Conservation (phyloP, 805 yeast species). For the Hanseniaspora lindneri region DNA sequence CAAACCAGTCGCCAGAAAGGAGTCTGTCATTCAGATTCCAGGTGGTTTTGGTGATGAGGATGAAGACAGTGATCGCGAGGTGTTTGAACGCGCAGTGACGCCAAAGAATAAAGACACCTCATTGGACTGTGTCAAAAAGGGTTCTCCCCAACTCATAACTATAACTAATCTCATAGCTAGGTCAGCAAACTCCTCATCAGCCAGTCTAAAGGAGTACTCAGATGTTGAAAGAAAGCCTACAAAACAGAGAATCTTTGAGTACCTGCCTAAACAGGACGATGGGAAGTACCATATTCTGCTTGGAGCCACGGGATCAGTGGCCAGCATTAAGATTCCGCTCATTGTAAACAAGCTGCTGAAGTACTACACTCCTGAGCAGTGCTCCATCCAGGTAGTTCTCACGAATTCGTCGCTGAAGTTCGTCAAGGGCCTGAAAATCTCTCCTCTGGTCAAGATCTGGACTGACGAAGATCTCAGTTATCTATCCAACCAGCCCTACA, state of each 20-base stretch:
- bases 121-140: not conserved
- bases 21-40: slow-evolving; percentile 3
- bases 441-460: slow-evolving; percentile 72
- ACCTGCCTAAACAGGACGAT: slow-evolving; percentile 63
- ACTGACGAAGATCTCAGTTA: slow-evolving; percentile 74
- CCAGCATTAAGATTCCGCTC: slow-evolving; percentile 83
- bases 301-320: slow-evolving; percentile 94
- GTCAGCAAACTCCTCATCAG: not conserved
- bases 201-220: slow-evolving; percentile 29
- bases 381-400: slow-evolving; percentile 73
- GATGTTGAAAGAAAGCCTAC: slow-evolving; percentile 46
- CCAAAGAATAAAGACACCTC: too few species aligned
- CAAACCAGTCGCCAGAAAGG: not conserved
- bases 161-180: slow-evolving; percentile 4
- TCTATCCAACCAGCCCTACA: slow-evolving; percentile 25
- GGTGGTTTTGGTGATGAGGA: slow-evolving; percentile 11
- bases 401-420: slow-evolving; percentile 70
- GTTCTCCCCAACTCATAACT: not conserved
- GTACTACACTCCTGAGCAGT: slow-evolving; percentile 58
- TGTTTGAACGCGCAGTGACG: too few species aligned
- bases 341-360: slow-evolving; percentile 79
- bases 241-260: slow-evolving; percentile 61
- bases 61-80: not conserved
- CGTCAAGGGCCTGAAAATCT: slow-evolving; percentile 47
- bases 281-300: slow-evolving; percentile 76